Base-by-base conservation (phyloP, 2,329 filamentous ascomycete species). In the Aaosphaeria arxii region DNA sequence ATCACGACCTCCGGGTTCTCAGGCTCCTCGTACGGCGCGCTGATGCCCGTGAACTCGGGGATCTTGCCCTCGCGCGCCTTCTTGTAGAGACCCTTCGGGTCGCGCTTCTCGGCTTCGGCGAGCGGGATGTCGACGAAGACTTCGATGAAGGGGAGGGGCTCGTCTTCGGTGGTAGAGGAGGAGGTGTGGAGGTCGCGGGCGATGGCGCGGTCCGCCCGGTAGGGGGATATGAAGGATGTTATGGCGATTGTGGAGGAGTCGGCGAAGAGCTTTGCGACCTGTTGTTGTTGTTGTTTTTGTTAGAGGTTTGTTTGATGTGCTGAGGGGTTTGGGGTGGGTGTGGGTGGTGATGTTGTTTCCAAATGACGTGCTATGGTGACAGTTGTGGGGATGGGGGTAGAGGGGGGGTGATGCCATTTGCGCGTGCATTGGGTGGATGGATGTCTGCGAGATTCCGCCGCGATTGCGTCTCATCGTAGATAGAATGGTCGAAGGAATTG, bases 41-140 rank as follows among this genome's bases (percentile, higher is more conserved):
- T 91, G 64, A 97, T 90, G 47, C 94, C 94, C 1, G 94, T 99
- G 70, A 99, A 99, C 60, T 97, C 90, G 74, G 95, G 94, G 74
- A 97, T 97, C 71, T 95, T 85, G 40, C 94, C 94, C 44, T 88
- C 86, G 40, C 92, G 80, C 9, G 94, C 94, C 83, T 96, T 96
- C 81, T 96, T 96, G 77, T 99, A 99, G 51, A 97, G 76, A 5
- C 92, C 94, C 83, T 99, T 99, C 43, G 94, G 94, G 68, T 99
- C 94, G 54, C 94, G 85, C 81, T 92, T 80, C 82, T 97, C 92
- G 35, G 94, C 92, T 40, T 94, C 89, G 72, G 90, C 89, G 58
- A 97, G 81, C 11, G 91, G 88, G 9, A 97, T 85, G 72, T 99
- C 91, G 54, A 99, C 86, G 67, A 85, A 95, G 49, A 97, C 90